Evolutionary conservation across 2,329 filamentous ascomycete species (phyloP).

Genomic region (Colletotrichum sp.): DNA sequence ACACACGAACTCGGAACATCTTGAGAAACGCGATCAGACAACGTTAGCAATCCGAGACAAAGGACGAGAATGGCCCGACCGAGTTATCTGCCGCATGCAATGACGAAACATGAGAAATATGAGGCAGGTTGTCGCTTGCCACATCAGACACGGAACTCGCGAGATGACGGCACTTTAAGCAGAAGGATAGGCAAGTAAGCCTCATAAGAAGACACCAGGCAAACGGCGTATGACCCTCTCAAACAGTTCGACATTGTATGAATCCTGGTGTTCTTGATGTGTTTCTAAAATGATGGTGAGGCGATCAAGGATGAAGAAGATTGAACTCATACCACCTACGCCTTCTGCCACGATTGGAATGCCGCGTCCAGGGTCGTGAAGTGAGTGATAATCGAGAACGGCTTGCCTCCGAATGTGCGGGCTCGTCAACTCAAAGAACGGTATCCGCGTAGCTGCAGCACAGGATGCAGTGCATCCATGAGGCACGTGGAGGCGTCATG

Average conservation of each 20-base stretch:
- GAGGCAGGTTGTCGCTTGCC: neutral
- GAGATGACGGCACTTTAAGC: neutral
- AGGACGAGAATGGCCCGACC: neutral
- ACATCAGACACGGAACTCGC: neutral
- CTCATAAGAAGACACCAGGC: neutral
- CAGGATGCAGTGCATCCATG: neutral
- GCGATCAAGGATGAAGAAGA: neutral
- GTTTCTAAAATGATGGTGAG: neutral
- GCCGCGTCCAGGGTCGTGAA: neutral
- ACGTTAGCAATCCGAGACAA: neutral
- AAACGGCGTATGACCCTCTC: neutral
- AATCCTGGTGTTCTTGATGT: rapidly evolving
- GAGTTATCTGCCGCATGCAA: neutral
- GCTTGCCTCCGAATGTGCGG: neutral
- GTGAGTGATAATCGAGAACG: neutral
- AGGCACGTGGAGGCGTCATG: neutral
- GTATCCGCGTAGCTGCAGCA: neutral
- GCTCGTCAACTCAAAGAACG: neutral
- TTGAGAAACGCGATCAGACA: neutral
- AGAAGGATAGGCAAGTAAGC: too few relatives aligned
- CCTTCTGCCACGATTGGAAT: neutral
- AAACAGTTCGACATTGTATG: neutral
- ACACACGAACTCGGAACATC: neutral
- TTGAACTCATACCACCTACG: rapidly evolving
- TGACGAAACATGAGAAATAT: neutral